These are phyloP conservation scores for Penicillium silybi DNA, from an alignment of 495 filamentous ascomycete genomes.

Conservation along the genomic window DNA sequence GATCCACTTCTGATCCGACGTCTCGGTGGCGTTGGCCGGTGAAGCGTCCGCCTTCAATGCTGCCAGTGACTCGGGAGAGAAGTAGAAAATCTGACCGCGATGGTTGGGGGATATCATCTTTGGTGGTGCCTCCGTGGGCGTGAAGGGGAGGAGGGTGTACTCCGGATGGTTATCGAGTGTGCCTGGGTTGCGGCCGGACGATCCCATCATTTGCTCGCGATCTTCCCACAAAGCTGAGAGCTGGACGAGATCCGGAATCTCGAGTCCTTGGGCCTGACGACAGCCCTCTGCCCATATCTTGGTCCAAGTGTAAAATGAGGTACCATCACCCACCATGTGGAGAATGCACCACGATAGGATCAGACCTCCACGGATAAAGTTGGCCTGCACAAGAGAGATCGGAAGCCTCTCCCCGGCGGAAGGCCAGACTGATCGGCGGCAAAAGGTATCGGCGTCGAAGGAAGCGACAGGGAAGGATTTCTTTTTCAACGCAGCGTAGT, in stretches of 20 bases:
- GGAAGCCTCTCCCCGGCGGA: constrained; percentile 23
- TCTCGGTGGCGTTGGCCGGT: constrained; percentile 23
- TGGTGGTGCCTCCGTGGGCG: constrained; percentile 25
- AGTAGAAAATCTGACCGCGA: neutral
- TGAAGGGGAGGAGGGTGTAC: constrained; percentile 27
- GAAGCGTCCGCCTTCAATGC: constrained; percentile 31
- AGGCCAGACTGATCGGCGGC: constrained; percentile 30
- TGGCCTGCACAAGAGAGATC: constrained; percentile 30
- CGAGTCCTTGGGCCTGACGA: constrained; percentile 25
- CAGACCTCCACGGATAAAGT: constrained; percentile 32
- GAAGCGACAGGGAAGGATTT: constrained; percentile 25
- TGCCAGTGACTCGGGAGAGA: constrained; percentile 24
- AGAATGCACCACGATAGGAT: constrained; percentile 25
- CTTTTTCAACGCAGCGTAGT: constrained; percentile 29
- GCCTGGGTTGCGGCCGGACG: constrained; percentile 23
- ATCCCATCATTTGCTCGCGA: constrained; percentile 24
- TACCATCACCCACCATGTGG: constrained; percentile 34
- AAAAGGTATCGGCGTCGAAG: constrained; percentile 30
- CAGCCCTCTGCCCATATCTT: constrained; percentile 36
- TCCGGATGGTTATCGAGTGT: constrained; percentile 30
- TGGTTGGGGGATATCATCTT: constrained; percentile 29
- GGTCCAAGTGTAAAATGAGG: constrained; percentile 26
- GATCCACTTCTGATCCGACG: constrained; percentile 23
- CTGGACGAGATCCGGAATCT: constrained; percentile 14
- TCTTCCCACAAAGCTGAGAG: constrained; percentile 18